These are phyloP conservation scores for Tremella mesenterica DNA, from an alignment of 768 basidiomycete genomes.

Conservation along the genomic window DNA sequence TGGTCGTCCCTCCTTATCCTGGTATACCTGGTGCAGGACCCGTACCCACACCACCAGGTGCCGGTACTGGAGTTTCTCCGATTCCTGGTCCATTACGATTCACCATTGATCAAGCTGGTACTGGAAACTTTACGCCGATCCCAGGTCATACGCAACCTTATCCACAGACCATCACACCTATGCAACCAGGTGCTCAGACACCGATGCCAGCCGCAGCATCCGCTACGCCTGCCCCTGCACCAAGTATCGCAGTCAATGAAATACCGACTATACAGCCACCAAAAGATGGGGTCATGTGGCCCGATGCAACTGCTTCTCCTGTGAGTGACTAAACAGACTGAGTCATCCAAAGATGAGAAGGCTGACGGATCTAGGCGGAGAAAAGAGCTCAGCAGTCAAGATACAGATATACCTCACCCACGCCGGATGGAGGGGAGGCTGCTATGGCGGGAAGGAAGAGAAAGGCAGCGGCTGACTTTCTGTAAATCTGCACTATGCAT, in stretches of 20 bases:
- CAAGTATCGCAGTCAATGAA: neutral
- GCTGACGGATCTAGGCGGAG: too few species aligned
- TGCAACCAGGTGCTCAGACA: too few species aligned
- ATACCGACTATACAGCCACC: slow-evolving; percentile 27
- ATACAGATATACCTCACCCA: slow-evolving; percentile 39
- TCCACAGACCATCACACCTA: too few species aligned
- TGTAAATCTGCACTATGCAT: too few species aligned
- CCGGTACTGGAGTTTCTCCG: slow-evolving; percentile 5
- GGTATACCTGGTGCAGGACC: slow-evolving; percentile 22
- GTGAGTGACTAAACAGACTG: slow-evolving; percentile 17
- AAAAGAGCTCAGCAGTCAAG: slow-evolving; percentile 40
- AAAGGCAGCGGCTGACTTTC: slow-evolving; percentile 55
- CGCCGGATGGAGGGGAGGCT: slow-evolving; percentile 9
- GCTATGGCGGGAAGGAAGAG: slow-evolving; percentile 23
- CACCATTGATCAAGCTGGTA: too few species aligned
- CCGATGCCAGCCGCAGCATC: neutral
- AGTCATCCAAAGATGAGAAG: slow-evolving; percentile 6
- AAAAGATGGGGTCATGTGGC: slow-evolving; percentile 44
- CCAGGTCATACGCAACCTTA: too few species aligned
- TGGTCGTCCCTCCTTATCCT: slow-evolving; percentile 25
- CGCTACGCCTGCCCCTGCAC: slow-evolving; percentile 1
- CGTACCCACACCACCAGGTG: slow-evolving; percentile 27
- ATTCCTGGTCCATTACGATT: slow-evolving; percentile 1
- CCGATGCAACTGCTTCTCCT: slow-evolving; percentile 35
- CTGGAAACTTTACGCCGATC: too few species aligned